Evolutionary conservation across 179 eudicot species (phyloP), one percentile per base, ranked within the genome.

Genomic region (Beta macrorhiza): DNA sequence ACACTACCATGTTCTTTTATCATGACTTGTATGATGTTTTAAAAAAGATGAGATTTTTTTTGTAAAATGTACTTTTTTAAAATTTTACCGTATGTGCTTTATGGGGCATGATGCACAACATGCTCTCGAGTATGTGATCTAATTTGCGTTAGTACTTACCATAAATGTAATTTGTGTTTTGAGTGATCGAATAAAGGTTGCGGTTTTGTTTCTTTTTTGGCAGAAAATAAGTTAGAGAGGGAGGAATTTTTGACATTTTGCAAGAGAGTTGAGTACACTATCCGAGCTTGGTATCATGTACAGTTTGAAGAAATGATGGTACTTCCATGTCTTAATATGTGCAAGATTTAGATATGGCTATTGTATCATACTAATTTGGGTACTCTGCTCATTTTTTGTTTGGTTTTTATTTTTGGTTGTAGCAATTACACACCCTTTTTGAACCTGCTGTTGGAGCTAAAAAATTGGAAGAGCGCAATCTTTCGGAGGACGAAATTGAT

Each of bases 211-310:
- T 53, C 49, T 15, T 68, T 20, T 49, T 37, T 57, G 75, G 84
- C 82, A 84, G 87, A 84, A 25, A 61, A 44, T 25, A 59, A 3
- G 56, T 20, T 79, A 53, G 82, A 84, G n/a, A 74, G 72, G 74
- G 74, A 76, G 47, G 83, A 80, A 22, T 87, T 87, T 72, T 52
- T 67, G 19, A 87, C 62, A 64, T 77, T 87, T 42, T 85, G 89
- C 62, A 87, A 85, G 79, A 75, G 84, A 80, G 86, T 85, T 65
- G 89, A 87, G 80, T 87, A 85, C 79, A 87, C 89, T 13, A 81
- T 87, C 83, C 87, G 89, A 74, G 87, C 87, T 82, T 87, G 89
- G 89, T 84, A 87, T 79, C 83, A 78, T 78, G 75, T 87, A 22
- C 72, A 82, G 61, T 85, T 85, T 5, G 89, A 87, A 55, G 89